Conservation (phyloP, 106 monocot genomes). For the Dioscorea alata region DNA sequence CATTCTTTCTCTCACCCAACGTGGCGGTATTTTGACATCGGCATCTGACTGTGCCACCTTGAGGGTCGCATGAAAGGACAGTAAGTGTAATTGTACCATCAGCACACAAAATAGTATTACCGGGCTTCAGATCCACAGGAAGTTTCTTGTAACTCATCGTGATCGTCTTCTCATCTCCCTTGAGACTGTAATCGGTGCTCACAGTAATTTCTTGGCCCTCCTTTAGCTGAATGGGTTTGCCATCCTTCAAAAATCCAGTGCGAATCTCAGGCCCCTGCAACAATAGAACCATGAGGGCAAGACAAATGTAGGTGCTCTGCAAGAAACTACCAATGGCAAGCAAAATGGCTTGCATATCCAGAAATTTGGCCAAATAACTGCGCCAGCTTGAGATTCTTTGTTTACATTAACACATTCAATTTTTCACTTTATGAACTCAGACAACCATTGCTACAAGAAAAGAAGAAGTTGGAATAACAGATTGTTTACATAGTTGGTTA, state of each 20-base stretch:
- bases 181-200: slow-evolving; percentile 33
- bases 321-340: too few relatives aligned
- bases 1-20: slow-evolving; percentile 43
- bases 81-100: slow-evolving; percentile 34
- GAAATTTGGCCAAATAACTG: too few relatives aligned
- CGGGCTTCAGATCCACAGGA: slow-evolving; percentile 28
- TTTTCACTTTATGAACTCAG: too few relatives aligned
- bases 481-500: too few relatives aligned
- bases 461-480: too few relatives aligned
- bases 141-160: slow-evolving; percentile 42
- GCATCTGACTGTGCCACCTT: slow-evolving; percentile 27
- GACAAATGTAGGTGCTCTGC: too few relatives aligned
- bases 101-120: slow-evolving; percentile 35
- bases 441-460: too few relatives aligned
- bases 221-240: slow-evolving; percentile 31
- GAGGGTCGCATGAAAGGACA: slow-evolving; percentile 32
- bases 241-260: slow-evolving; percentile 39
- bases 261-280: slow-evolving; percentile 39
- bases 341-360: too few relatives aligned
- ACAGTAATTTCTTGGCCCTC: slow-evolving; percentile 33
- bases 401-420: too few relatives aligned
- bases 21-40: slow-evolving; percentile 28
- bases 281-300: background rate
- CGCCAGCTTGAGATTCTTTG: too few relatives aligned
- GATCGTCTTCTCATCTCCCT: slow-evolving; percentile 28